Conservation (phyloP, 75 land plant species). For the Chamaecyparis obtusa region DNA sequence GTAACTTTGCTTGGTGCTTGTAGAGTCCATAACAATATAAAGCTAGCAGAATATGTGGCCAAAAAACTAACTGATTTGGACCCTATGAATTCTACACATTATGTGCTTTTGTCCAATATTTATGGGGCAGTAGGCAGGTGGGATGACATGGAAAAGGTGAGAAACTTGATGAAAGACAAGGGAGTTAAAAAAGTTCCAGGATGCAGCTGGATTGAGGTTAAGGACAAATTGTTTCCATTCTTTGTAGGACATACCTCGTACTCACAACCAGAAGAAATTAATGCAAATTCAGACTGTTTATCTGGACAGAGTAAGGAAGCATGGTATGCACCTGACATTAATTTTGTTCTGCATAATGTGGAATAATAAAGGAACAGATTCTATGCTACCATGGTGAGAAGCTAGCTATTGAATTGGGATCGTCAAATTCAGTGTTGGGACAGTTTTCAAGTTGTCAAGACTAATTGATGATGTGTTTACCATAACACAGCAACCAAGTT, state of each 20-base stretch:
- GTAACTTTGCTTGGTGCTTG: constrained; percentile 23
- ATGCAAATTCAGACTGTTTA: background rate
- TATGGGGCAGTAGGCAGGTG: constrained; percentile 20
- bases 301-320: constrained; percentile 7
- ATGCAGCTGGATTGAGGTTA: constrained; percentile 17
- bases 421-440: background rate
- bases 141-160: background rate
- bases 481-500: background rate
- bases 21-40: constrained; percentile 16
- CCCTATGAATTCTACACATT: constrained; percentile 14
- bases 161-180: constrained; percentile 1
- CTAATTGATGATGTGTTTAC: background rate
- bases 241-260: background rate
- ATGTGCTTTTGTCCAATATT: constrained; percentile 21
- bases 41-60: constrained; percentile 12
- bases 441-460: background rate
- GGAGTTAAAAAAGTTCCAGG: constrained; percentile 10
- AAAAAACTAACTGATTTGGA: constrained; percentile 10
- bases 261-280: constrained; percentile 3
- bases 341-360: background rate
- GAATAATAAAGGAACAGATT: background rate
- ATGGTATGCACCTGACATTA: background rate
- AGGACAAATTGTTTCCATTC: constrained; percentile 1
- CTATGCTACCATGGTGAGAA: constrained; percentile 1
- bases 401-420: background rate